Conservation (phyloP, 345 rosid genomes). For the Toxicodendron radicans region DNA sequence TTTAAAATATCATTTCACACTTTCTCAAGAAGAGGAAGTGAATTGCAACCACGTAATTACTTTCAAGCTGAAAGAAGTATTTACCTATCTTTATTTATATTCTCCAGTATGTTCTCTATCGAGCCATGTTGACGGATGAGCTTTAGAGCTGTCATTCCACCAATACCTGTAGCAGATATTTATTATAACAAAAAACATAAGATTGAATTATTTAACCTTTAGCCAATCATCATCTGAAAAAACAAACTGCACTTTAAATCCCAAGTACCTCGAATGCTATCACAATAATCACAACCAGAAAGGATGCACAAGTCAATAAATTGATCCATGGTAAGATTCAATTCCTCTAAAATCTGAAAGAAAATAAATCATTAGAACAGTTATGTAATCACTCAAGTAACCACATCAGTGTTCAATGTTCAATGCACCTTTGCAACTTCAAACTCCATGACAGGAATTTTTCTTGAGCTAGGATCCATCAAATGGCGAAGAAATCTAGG, state of each 20-base stretch:
- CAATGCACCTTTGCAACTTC: conserved; percentile 68
- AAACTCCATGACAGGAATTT: conserved; percentile 92
- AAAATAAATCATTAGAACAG: conserved; percentile 17
- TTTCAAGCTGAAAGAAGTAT: background rate
- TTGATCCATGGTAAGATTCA: conserved; percentile 89
- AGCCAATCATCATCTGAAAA: background rate
- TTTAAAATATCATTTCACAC: background rate
- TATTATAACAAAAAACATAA: background rate
- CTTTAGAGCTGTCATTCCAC: conserved; percentile 89
- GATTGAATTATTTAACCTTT: background rate
- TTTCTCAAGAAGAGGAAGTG: background rate
- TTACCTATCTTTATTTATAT: conserved; percentile 84
- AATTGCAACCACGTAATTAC: conserved; percentile 5
- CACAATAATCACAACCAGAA: conserved; percentile 98
- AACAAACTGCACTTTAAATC: conserved; percentile 12
- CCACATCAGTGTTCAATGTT: background rate
- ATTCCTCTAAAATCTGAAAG: conserved; percentile 78
- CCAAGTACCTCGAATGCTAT: conserved; percentile 82
- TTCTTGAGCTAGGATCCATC: conserved; percentile 97
- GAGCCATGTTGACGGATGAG: conserved; percentile 92
- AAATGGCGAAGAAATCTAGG: conserved; percentile 92
- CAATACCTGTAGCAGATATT: conserved; percentile 62
- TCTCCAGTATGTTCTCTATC: conserved; percentile 77
- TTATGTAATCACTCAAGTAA: conserved; percentile 13
- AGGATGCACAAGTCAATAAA: conserved; percentile 94